A percentile compares a stretch with the other conserved stretches of the same genome.
Evolutionary conservation across 2,329 filamentous ascomycete species (phyloP).

Genomic region (Beauveria asiatica): DNA sequence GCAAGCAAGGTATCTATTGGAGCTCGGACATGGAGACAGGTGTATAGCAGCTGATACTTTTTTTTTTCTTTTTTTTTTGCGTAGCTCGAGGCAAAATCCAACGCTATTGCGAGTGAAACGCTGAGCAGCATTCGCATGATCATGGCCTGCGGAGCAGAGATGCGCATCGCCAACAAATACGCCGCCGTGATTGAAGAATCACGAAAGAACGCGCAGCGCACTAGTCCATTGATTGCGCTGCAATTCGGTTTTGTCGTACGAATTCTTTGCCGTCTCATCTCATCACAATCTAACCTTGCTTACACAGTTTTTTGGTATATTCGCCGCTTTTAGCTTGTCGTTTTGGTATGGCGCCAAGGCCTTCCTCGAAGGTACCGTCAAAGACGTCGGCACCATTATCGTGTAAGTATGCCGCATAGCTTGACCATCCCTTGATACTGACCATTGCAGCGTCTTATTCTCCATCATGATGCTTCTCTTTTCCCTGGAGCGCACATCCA

Average conservation of each 20-base stretch:
- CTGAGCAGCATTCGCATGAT: constrained; percentile 54
- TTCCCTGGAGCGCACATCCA: constrained; percentile 47
- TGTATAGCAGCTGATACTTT: constrained; percentile 7
- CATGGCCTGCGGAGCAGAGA: constrained; percentile 53
- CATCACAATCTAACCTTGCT: neutral
- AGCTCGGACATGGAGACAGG: neutral
- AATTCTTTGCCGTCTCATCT: constrained; percentile 3
- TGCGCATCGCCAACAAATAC: constrained; percentile 44
- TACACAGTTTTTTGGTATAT: constrained; percentile 43
- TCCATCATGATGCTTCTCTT: constrained; percentile 51
- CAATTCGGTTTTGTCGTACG: constrained; percentile 44
- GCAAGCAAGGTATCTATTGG: constrained; percentile 28
- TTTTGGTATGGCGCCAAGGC: constrained; percentile 57
- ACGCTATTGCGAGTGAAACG: constrained; percentile 52
- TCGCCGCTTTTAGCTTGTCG: constrained; percentile 44
- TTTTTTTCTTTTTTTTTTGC: too few relatives aligned
- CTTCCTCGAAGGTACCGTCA: constrained; percentile 36
- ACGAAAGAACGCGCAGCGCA: constrained; percentile 37
- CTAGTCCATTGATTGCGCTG: constrained; percentile 40
- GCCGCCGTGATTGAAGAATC: constrained; percentile 46
- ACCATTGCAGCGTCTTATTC: constrained; percentile 36
- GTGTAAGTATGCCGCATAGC: constrained; percentile 31
- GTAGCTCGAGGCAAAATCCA: constrained; percentile 46
- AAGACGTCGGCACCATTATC: constrained; percentile 44
- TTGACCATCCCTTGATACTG: neutral